Base-by-base conservation (phyloP, 108 stramenopile genomes). In the Parmales sp. region DNA sequence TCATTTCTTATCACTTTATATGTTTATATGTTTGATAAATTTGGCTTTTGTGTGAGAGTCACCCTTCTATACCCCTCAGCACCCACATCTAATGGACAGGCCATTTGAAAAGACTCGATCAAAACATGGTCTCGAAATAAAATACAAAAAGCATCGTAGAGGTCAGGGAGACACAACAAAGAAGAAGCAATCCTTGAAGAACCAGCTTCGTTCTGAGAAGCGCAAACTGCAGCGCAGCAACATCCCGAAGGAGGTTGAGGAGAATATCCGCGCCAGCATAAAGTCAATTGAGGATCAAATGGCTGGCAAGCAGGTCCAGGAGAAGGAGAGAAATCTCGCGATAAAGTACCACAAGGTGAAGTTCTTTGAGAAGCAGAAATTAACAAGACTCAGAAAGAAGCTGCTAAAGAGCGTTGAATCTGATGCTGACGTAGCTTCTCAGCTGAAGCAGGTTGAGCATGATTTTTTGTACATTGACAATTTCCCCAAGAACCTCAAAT, bases 281-380 rank as follows among this genome's bases (percentile, higher is more conserved):
- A 39, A 8, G 3, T 20, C 38, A 8, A 0, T 65, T 2, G 11
- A 38, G 41, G 3, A 20, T 20, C 31, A 65, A 39, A 65, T 41
- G 16, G 41, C 18, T 11, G 60, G 26, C 31, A 69, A 64, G 29
- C 2, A 66, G 18, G 37, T 38, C 20, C 13, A 51, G 28, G 50
- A 19, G 22, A 26, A 16, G 69, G 18, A 45, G 38, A n/a, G 28
- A 36, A 38, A 0, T 16, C 4, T 34, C 54, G n/a, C 49, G 31
- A 34, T 38, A 84, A 84, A 70, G 20, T 86, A 88, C 63, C 91
- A 92, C 72, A 80, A 83, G 34, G 78, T 78, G 25, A 84, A 86
- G 29, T 92, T 92, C 76, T 75, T 88, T 66, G 91, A 92, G 48
- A 83, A 86, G 16, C 91, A 92, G 73, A 82, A 84, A 45, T 50